A percentile compares a stretch with the other conserved stretches of the same genome.
These are phyloP conservation scores for Xylaria sp. DNA, from an alignment of 2,329 filamentous ascomycete species.

Conservation along the genomic window DNA sequence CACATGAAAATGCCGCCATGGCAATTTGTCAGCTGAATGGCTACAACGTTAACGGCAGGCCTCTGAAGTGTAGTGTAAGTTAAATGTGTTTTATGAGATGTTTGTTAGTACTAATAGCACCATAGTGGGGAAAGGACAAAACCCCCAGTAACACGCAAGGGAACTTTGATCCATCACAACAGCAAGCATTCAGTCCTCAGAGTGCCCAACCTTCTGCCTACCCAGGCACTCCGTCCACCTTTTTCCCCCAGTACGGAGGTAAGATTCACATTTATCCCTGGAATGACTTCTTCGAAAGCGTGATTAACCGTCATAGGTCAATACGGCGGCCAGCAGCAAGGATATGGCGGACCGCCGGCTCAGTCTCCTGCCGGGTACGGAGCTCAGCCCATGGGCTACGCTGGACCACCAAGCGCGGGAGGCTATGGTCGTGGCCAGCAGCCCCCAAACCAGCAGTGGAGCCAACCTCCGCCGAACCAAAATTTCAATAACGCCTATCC, in stretches of 20 bases:
- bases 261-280: conserved; percentile 53
- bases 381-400: conserved; percentile 77
- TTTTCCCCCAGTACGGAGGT: conserved; percentile 95
- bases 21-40: conserved; percentile 98
- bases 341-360: conserved; percentile 70
- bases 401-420: conserved; percentile 78
- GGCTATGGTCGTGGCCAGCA: conserved; percentile 84
- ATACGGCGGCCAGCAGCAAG: conserved; percentile 74
- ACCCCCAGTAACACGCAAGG: conserved; percentile 75
- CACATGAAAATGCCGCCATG: conserved; percentile 97
- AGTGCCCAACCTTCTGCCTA: conserved; percentile 77
- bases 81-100: conserved; percentile 27
- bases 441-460: conserved; percentile 67
- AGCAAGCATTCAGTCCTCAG: conserved; percentile 76
- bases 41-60: conserved; percentile 97
- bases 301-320: conserved; percentile 56
- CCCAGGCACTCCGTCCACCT: conserved; percentile 80
- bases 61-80: conserved; percentile 98
- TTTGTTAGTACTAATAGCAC: conserved; percentile 49
- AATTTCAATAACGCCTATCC: conserved; percentile 72
- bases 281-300: conserved; percentile 39
- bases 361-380: conserved; percentile 72
- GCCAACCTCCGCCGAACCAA: conserved; percentile 63
- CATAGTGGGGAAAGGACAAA: conserved; percentile 98
- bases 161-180: conserved; percentile 83